These are phyloP conservation scores for Umbelopsis vinacea DNA, from an alignment of 192 early-diverging fungal species.

Conservation along the genomic window DNA sequence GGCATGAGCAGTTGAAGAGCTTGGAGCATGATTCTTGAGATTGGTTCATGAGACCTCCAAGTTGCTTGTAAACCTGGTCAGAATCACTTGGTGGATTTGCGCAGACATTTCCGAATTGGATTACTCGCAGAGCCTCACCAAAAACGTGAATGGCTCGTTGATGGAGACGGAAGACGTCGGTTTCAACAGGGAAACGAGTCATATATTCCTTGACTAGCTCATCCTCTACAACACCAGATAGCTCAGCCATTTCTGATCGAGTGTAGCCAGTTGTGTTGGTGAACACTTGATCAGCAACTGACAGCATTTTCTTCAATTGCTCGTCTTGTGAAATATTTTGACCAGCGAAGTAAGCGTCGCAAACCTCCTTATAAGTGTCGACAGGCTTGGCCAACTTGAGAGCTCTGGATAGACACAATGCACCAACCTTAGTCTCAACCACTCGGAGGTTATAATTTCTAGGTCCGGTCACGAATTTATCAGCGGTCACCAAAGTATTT, in stretches of 20 bases:
- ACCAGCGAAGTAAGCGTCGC: slow-evolving; percentile 50
- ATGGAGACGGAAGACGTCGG: slow-evolving; percentile 67
- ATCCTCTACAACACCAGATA: slow-evolving; percentile 38
- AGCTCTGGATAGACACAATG: slow-evolving; percentile 60
- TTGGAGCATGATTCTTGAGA: slow-evolving; percentile 84
- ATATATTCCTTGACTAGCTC: slow-evolving; percentile 44
- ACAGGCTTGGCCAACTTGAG: slow-evolving; percentile 48
- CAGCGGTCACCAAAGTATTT: slow-evolving; percentile 82
- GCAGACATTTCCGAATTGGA: slow-evolving; percentile 69
- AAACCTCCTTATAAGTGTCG: slow-evolving; percentile 49
- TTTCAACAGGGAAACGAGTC: slow-evolving; percentile 54
- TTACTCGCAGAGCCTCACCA: slow-evolving; percentile 79
- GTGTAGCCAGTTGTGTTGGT: slow-evolving; percentile 46
- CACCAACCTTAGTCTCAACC: slow-evolving; percentile 85
- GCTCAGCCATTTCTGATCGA: slow-evolving; percentile 42
- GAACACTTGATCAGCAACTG: slow-evolving; percentile 37
- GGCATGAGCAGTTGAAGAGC: slow-evolving; percentile 82
- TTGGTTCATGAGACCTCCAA: slow-evolving; percentile 90
- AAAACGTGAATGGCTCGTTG: slow-evolving; percentile 85
- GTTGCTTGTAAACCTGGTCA: slow-evolving; percentile 43
- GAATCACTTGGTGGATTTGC: slow-evolving; percentile 40
- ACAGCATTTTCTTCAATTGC: slow-evolving; percentile 32
- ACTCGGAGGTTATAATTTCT: slow-evolving; percentile 92
- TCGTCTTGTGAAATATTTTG: slow-evolving; percentile 29
- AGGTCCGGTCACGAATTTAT: slow-evolving; percentile 88